Conservation (phyloP, 805 yeast genomes). For the Alloascoidea africana region DNA sequence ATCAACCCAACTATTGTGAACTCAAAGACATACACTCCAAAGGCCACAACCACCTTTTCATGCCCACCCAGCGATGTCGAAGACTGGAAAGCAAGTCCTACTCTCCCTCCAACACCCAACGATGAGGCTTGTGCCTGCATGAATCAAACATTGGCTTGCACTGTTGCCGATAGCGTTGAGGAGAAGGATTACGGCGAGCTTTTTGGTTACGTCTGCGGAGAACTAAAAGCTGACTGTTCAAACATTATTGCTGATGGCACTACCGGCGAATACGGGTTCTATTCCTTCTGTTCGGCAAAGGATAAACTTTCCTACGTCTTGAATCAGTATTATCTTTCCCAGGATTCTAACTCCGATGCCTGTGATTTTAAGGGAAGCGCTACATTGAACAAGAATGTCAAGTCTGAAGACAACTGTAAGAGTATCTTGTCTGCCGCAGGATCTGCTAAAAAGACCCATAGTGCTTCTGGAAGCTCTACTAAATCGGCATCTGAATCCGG, state of each 20-base stretch:
- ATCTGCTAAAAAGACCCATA: too few species aligned
- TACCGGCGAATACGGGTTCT: conserved; percentile 56
- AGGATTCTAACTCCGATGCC: conserved; percentile 30
- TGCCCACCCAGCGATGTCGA: conserved; percentile 34
- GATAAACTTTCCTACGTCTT: conserved; percentile 55
- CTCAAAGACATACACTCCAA: conserved; percentile 20
- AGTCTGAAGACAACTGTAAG: too few species aligned
- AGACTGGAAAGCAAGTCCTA: conserved; percentile 56
- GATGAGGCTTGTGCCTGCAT: conserved; percentile 52
- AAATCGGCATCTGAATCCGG: too few species aligned
- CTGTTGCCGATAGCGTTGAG: conserved; percentile 34
- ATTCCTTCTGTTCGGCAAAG: conserved; percentile 56
- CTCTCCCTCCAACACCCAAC: conserved; percentile 70
- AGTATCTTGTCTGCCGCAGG: too few species aligned
- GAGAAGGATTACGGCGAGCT: conserved; percentile 42
- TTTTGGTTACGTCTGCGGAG: conserved; percentile 41
- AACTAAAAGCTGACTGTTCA: conserved; percentile 35
- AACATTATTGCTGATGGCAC: conserved; percentile 49
- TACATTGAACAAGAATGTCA: too few species aligned
- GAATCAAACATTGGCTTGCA: conserved; percentile 37
- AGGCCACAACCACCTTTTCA: conserved; percentile 16
- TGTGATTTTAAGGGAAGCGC: conserved; percentile 49
- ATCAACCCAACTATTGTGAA: conserved; percentile 35
- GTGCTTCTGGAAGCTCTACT: too few species aligned
- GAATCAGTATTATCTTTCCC: conserved; percentile 43